Evolutionary conservation across 768 basidiomycete species (phyloP), one percentile per base, ranked within the genome.

Genomic region (Phylloporus scabripes): DNA sequence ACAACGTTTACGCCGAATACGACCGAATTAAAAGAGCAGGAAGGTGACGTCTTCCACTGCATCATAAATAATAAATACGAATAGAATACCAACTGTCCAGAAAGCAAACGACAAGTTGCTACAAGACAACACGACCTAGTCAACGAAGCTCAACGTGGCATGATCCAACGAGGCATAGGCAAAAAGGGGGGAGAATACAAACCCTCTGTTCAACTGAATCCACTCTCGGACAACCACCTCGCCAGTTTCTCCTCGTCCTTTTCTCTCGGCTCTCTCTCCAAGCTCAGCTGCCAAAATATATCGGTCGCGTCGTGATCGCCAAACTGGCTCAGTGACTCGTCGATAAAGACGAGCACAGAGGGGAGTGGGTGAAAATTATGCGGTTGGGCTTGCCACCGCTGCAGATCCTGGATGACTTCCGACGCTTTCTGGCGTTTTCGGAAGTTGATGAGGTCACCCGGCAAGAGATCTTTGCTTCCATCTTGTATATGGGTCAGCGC

Each of bases 401-500:
- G 74, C 46, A 82, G 78, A 60, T 80, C 80, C 36, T 75, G 71
- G 18, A 82, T 67, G 32, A 81, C 73, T 52, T 80, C 80, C 5
- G 80, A 77, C 8, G 74, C 64, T 47, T 77, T 73, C 24, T 73
- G 69, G 7, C 80, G 73, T 59, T 82, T 82, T 54, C 70, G 70
- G 50, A 82, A 82, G 65, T 82, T 82, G 69, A 82, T 76, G 24
- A 80, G 60, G 23, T 72, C 64, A 3, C 68, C 70, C 0, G 61
- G 66, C 3, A 82, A 68, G 44, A 60, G 58, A 56, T 82, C 73
- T 48, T 75, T 75, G 58, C 78, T 80, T 14, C 81, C 81, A 47
- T 82, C 81, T 62, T 80, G 78, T 58, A 82, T 79, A 51, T 81
- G 80, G 0, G 79, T 80, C 52, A 82, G 70, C 34, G 74, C 72